These are phyloP conservation scores for Xylariaceae sp. DNA, from an alignment of 2,329 filamentous ascomycete genomes.

Conservation along the genomic window DNA sequence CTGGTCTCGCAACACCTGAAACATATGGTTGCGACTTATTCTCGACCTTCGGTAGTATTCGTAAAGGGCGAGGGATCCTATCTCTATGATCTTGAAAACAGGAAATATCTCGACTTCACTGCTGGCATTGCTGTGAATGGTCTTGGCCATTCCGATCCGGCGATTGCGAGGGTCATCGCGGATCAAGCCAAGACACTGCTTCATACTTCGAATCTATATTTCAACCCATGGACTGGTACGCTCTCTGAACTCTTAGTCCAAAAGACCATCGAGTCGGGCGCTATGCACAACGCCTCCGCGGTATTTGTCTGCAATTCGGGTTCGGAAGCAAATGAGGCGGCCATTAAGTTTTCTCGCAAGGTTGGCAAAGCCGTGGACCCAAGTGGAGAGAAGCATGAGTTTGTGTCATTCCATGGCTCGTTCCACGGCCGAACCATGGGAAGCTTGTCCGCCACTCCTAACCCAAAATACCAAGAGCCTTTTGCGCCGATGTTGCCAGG, in stretches of 20 bases:
- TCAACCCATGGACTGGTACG: slow-evolving; percentile 91
- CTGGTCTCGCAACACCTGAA: slow-evolving; percentile 72
- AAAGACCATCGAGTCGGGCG: slow-evolving; percentile 72
- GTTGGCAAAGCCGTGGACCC: slow-evolving; percentile 73
- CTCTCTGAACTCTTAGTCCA: slow-evolving; percentile 82
- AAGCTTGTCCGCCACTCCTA: slow-evolving; percentile 88
- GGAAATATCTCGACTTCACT: slow-evolving; percentile 90
- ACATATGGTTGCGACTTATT: slow-evolving; percentile 95
- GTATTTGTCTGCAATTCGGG: slow-evolving; percentile 97
- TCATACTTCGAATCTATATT: slow-evolving; percentile 93
- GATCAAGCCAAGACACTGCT: slow-evolving; percentile 76
- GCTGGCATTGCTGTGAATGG: slow-evolving; percentile 94
- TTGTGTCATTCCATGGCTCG: slow-evolving; percentile 86
- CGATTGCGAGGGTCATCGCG: slow-evolving; percentile 68
- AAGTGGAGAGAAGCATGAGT: slow-evolving; percentile 69
- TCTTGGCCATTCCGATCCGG: slow-evolving; percentile 83
- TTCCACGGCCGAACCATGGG: slow-evolving; percentile 99
- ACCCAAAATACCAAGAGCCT: slow-evolving; percentile 94
- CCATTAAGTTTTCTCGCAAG: slow-evolving; percentile 95
- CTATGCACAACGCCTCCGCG: slow-evolving; percentile 73
- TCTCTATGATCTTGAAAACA: slow-evolving; percentile 84
- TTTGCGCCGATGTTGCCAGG: slow-evolving; percentile 95
- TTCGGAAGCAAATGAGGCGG: slow-evolving; percentile 94
- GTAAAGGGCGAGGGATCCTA: slow-evolving; percentile 82
- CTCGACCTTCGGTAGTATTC: slow-evolving; percentile 85